A percentile compares a stretch with the other conserved stretches of the same genome.
These are phyloP conservation scores for Sphaerobolus stellatus DNA, from an alignment of 1,284 basidiomycete genomes.

Conservation along the genomic window DNA sequence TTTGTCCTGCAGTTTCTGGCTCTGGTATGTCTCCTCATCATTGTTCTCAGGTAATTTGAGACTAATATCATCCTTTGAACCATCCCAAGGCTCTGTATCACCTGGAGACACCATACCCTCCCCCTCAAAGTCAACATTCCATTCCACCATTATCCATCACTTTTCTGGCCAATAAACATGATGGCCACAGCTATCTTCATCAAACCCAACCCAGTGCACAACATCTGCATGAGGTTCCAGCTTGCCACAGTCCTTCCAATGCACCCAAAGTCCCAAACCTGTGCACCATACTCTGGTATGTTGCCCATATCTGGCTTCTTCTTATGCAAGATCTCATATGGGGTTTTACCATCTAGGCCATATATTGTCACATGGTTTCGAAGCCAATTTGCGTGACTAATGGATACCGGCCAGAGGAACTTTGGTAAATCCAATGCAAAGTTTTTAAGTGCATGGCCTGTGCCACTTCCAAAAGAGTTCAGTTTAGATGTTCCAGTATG, in stretches of 20 bases:
- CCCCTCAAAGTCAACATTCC: slow-evolving; percentile 26
- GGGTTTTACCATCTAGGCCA: slow-evolving; percentile 31
- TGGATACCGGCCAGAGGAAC: slow-evolving; percentile 35
- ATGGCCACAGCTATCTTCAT: slow-evolving; percentile 26
- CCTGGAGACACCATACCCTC: too few species aligned
- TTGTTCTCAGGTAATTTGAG: too few species aligned
- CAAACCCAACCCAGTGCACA: slow-evolving; percentile 30
- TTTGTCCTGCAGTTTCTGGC: too few species aligned
- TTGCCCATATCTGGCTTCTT: slow-evolving; percentile 32
- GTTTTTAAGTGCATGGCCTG: slow-evolving; percentile 31
- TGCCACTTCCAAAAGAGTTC: slow-evolving; percentile 29
- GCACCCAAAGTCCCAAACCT: too few species aligned
- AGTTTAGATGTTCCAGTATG: slow-evolving; percentile 33
- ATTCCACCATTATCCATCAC: slow-evolving; percentile 24
- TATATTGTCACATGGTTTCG: slow-evolving; percentile 36
- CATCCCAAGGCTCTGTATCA: too few species aligned
- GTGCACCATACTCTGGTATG: slow-evolving; percentile 31
- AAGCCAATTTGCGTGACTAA: slow-evolving; percentile 35
- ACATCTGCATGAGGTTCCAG: too few species aligned
- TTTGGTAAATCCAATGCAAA: slow-evolving; percentile 29
- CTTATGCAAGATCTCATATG: slow-evolving; percentile 26
- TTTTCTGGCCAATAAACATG: slow-evolving; percentile 32
- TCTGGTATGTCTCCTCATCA: too few species aligned
- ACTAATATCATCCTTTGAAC: too few species aligned
- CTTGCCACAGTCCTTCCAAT: too few species aligned